A percentile compares a stretch with the other conserved stretches of the same genome.
Conservation (phyloP, 345 rosid genomes). For the Ceriops decandra region DNA sequence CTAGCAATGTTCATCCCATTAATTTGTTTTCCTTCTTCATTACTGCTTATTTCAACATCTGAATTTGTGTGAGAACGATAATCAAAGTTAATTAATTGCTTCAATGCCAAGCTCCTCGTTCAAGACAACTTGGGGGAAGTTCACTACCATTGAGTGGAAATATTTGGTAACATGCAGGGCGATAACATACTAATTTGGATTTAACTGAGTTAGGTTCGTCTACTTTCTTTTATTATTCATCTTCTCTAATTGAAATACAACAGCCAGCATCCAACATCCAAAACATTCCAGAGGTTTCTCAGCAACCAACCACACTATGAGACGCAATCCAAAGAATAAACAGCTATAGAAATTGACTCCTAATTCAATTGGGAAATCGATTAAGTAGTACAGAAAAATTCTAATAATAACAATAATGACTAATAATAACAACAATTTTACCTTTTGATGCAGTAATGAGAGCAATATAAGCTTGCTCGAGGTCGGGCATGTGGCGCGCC, state of each 20-base stretch:
- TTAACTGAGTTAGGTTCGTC: too few species aligned
- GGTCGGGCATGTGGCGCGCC: conserved; percentile 43
- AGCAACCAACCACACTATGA: neutral
- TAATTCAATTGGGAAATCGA: neutral
- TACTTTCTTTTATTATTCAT: too few species aligned
- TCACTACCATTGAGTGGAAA: too few species aligned
- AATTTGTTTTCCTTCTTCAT: conserved; percentile 8
- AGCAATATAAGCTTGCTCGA: conserved; percentile 71
- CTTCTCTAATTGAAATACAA: neutral
- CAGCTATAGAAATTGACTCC: neutral
- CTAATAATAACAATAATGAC: neutral
- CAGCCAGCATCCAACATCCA: neutral
- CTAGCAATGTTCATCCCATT: conserved; percentile 13
- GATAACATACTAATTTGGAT: too few species aligned
- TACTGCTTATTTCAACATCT: neutral
- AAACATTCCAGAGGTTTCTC: neutral
- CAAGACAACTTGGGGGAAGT: too few species aligned
- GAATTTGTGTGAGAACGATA: too few species aligned
- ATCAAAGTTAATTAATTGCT: neutral
- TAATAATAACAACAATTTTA: conserved; percentile 5
- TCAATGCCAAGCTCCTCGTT: neutral
- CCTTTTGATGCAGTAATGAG: conserved; percentile 80
- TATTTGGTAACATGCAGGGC: too few species aligned
- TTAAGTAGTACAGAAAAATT: neutral
- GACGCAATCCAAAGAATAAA: neutral